Base-by-base conservation (phyloP, 805 yeast species). In the Suhomyces vadensis region DNA sequence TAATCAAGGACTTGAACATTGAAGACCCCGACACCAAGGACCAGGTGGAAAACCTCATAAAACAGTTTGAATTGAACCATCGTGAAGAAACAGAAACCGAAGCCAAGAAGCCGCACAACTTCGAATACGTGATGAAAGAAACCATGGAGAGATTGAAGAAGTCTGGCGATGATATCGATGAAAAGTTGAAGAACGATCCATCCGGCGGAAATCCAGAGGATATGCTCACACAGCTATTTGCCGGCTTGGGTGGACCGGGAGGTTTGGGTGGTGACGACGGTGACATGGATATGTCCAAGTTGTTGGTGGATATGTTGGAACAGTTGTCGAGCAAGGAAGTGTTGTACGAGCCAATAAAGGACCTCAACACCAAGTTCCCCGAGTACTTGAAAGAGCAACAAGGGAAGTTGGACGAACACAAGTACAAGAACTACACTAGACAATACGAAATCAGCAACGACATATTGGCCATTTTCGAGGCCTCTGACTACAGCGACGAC, bases 291-390 rank as follows among this genome's bases (percentile, higher is more conserved):
- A 76, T 83, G 64, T 71, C 83, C 20, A 78, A 79, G 47, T 65
- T 88, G 38, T 66, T 88, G 48, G 76, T 74, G 14, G 88, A 86
- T 27, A 82, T 92, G 81, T 72, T 92, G 55, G 83, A 81, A 49
- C 92, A 90, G 59, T 75, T 92, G 61, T 79, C 94, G 6, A 81
- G 94, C 4, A 92, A 90, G 58, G 91, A 84, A 45, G 86, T 91
- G 16, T 73, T 92, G 29, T 91, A 87, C 58, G 95, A 85, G 53
- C 97, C 98, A 2, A 75, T 92, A 66, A 85, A 83, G 56, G 96
- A 89, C 48, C 74, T 91, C 60, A 79, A 83, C 51, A 66, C 71
- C 9, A 87, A 87, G 58, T 88, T 82, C 60, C 87, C 89, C 2
- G 75, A 63, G 21, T 92, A 87, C 83, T 71, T 92, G 49, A 64